A percentile compares a stretch with the other conserved stretches of the same genome.
Evolutionary conservation across 768 basidiomycete genomes (phyloP).

Genomic region (Leccinum pellstonianum): DNA sequence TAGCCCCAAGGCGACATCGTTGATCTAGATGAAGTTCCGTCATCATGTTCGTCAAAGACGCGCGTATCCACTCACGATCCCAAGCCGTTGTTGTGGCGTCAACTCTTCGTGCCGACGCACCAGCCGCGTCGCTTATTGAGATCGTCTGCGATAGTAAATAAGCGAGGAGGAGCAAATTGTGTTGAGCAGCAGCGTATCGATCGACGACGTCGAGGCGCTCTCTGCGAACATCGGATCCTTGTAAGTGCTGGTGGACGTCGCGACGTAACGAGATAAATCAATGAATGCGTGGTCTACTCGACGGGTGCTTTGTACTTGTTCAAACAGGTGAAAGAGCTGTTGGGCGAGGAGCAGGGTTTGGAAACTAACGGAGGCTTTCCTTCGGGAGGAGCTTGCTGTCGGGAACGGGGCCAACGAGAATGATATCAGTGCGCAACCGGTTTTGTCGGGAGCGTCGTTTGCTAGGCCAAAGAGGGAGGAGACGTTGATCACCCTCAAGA

Average conservation of each 20-base stretch:
- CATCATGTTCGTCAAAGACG: too few relatives aligned
- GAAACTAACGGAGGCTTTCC: conserved; percentile 67
- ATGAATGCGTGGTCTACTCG: conserved; percentile 64
- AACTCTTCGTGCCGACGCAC: too few relatives aligned
- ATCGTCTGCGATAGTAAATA: conserved; percentile 51
- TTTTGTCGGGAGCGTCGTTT: conserved; percentile 47
- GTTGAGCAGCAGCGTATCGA: conserved; percentile 40
- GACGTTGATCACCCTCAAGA: too few relatives aligned
- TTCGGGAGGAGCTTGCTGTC: conserved; percentile 58
- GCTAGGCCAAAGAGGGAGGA: conserved; percentile 67
- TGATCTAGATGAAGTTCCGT: too few relatives aligned
- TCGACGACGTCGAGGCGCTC: conserved; percentile 44
- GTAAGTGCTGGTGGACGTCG: conserved; percentile 27
- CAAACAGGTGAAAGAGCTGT: conserved; percentile 52
- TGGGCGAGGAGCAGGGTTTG: conserved; percentile 42
- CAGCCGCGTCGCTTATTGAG: background rate
- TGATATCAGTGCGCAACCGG: conserved; percentile 15
- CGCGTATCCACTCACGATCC: too few relatives aligned
- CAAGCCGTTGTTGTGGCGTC: too few relatives aligned
- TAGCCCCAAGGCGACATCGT: too few relatives aligned
- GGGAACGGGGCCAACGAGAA: conserved; percentile 5
- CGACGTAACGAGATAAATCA: background rate
- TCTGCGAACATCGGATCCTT: conserved; percentile 52
- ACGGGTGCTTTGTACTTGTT: conserved; percentile 60
- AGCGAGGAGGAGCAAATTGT: conserved; percentile 64